Conservation (phyloP, 805 yeast species). For the Pichia scutulata region DNA sequence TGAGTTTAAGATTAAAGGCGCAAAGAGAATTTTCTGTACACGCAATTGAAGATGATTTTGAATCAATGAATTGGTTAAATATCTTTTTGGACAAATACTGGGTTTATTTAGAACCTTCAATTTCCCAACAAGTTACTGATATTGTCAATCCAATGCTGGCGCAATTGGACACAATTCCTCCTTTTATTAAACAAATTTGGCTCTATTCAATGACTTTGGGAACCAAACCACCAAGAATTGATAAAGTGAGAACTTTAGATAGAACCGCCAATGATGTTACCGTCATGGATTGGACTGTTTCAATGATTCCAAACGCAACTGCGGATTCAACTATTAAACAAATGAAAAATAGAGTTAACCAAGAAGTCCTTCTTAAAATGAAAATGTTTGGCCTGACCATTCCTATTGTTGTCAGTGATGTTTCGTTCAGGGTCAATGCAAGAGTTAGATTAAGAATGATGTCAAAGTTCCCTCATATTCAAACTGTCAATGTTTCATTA, state of each 20-base stretch:
- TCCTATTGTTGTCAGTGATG: constrained; percentile 73
- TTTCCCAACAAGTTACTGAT: constrained; percentile 77
- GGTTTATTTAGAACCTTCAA: constrained; percentile 82
- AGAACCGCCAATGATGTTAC: constrained; percentile 90
- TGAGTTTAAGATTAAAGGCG: constrained; percentile 65
- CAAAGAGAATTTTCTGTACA: constrained; percentile 80
- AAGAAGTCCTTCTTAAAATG: constrained; percentile 68
- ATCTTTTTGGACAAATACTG: constrained; percentile 85
- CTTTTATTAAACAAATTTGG: constrained; percentile 76
- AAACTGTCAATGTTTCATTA: constrained; percentile 79
- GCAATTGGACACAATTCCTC: constrained; percentile 61
- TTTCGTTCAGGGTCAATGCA: constrained; percentile 65
- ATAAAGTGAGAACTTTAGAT: constrained; percentile 78
- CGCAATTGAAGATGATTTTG: constrained; percentile 80
- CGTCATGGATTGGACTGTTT: constrained; percentile 95
- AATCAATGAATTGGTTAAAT: constrained; percentile 94
- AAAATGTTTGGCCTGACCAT: constrained; percentile 75
- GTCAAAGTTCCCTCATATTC: constrained; percentile 86
- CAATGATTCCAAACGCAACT: constrained; percentile 85
- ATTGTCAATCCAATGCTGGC: constrained; percentile 82
- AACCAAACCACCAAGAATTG: constrained; percentile 91
- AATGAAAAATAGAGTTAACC: constrained; percentile 75
- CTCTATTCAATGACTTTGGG: constrained; percentile 87
- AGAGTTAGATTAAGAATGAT: constrained; percentile 86
- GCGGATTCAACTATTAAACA: constrained; percentile 84